Base-by-base conservation (phyloP, 2,329 filamentous ascomycete genomes). In the Amylocarpus encephaloides region DNA sequence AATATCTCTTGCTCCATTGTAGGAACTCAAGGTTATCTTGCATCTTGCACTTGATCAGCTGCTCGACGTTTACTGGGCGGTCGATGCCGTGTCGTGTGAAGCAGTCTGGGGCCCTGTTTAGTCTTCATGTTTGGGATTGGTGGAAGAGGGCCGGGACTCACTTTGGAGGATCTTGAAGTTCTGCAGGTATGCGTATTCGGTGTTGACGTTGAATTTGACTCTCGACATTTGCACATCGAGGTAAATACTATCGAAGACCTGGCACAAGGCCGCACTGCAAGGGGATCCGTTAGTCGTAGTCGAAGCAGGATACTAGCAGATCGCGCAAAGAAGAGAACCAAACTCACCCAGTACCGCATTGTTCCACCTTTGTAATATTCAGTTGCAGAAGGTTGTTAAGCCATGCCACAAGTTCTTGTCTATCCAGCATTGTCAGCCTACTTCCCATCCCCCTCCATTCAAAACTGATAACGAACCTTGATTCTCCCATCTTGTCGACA, bases 21-120 rank as follows among this genome's bases (percentile, higher is more conserved):
- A 98, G 77, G 70, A 98, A 98, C 68, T 97, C 93, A 63, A 98
- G 86, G 75, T 98, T 98, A 71, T 98, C 93, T 78, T 98, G 93
- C 92, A 98, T 98, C 77, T 95, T 96, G 78, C 93, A 98, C 72
- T 97, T 98, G 64, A 93, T 82, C 53, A 98, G 83, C 51, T 79
- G 76, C 70, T 95, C 83, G 67, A 97, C 89, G 52, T 89, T 89
- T 62, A 98, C 84, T 26, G 86, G 85, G 68, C 90, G 90, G 64
- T 97, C 91, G 73, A 98, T 79, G 58, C 83, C 76, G 72, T 97
- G 91, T 70, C 86, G 87, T 55, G 83, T 77, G 67, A 97, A 97
- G 58, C 80, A 78, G 69, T 90, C 92, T 90, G 18, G 6, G 40
- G 29, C 30, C 35, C 15, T 32, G 34, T 9, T 35, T 39, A 32